Evolutionary conservation across 495 filamentous ascomycete genomes (phyloP).

Genomic region (Penicillium diatomitis): DNA sequence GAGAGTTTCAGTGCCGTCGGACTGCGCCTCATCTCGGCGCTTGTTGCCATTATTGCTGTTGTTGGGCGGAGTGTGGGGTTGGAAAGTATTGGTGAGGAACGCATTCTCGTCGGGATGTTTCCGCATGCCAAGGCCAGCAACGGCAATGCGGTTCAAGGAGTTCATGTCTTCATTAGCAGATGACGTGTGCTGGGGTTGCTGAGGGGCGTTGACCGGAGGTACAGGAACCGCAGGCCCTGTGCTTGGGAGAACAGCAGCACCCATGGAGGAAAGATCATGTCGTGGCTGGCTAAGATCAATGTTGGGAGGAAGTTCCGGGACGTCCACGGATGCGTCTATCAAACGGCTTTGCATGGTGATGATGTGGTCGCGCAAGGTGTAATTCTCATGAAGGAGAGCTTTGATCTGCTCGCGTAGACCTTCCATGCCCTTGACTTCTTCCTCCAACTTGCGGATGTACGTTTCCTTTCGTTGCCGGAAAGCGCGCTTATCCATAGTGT

Average conservation of each 20-base stretch:
- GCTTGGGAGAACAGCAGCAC: conserved; percentile 9
- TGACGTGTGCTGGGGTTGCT: conserved; percentile 19
- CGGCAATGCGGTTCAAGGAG: conserved; percentile 38
- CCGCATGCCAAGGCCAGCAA: conserved; percentile 38
- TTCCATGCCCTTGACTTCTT: conserved; percentile 71
- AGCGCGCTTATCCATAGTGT: conserved; percentile 47
- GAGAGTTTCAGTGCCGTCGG: conserved; percentile 14
- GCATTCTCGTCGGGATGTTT: conserved; percentile 32
- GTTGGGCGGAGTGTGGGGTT: conserved; percentile 3
- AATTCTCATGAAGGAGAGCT: conserved; percentile 74
- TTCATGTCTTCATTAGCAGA: conserved; percentile 34
- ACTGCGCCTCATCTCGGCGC: conserved; percentile 25
- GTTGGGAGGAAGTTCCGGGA: conserved; percentile 68
- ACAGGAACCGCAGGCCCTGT: conserved; percentile 7
- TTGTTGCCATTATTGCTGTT: conserved; percentile 7
- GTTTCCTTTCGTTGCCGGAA: conserved; percentile 97
- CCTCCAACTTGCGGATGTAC: conserved; percentile 94
- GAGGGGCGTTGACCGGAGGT: conserved; percentile 5
- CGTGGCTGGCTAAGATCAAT: conserved; percentile 43
- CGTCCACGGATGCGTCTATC: conserved; percentile 71
- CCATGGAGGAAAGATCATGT: conserved; percentile 18
- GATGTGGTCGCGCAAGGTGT: conserved; percentile 81
- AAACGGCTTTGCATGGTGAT: conserved; percentile 84
- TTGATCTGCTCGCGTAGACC: conserved; percentile 63
- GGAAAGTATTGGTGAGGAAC: conserved; percentile 26